These are phyloP conservation scores for Yarrowia sp. DNA, from an alignment of 805 yeast species.

Conservation along the genomic window DNA sequence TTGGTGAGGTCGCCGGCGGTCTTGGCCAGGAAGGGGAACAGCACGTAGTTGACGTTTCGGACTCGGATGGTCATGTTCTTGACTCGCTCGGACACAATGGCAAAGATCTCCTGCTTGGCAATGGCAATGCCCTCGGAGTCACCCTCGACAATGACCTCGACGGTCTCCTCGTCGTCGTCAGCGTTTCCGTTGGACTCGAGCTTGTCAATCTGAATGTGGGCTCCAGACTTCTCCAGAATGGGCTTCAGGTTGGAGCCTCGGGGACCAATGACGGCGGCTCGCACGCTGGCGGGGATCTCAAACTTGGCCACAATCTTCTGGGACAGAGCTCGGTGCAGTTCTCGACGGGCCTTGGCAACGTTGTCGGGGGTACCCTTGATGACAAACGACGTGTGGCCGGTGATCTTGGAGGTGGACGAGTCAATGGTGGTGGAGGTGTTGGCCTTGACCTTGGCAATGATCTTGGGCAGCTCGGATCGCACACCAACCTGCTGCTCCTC, in stretches of 20 bases:
- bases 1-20: conserved; percentile 50
- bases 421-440: conserved; percentile 72
- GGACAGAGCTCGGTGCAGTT: conserved; percentile 75
- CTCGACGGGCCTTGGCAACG: conserved; percentile 74
- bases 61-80: conserved; percentile 50
- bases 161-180: conserved; percentile 63
- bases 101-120: conserved; percentile 73
- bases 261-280: conserved; percentile 84
- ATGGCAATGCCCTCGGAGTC: conserved; percentile 80
- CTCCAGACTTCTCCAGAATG: conserved; percentile 70
- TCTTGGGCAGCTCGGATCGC: conserved; percentile 71
- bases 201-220: conserved; percentile 71
- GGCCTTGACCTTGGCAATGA: conserved; percentile 67
- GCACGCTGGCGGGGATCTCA: conserved; percentile 74
- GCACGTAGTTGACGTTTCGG: conserved; percentile 44
- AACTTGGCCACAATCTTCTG: conserved; percentile 70
- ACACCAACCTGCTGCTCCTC: conserved; percentile 68
- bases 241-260: conserved; percentile 84
- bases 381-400: conserved; percentile 81
- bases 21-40: conserved; percentile 48
- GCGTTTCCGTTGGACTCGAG: conserved; percentile 41
- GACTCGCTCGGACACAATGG: conserved; percentile 78
- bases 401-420: conserved; percentile 77
- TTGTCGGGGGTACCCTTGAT: conserved; percentile 75
- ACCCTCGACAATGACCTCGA: conserved; percentile 75